These are phyloP conservation scores for Sparassis latifolia DNA, from an alignment of 1,284 basidiomycete genomes.

Conservation along the genomic window DNA sequence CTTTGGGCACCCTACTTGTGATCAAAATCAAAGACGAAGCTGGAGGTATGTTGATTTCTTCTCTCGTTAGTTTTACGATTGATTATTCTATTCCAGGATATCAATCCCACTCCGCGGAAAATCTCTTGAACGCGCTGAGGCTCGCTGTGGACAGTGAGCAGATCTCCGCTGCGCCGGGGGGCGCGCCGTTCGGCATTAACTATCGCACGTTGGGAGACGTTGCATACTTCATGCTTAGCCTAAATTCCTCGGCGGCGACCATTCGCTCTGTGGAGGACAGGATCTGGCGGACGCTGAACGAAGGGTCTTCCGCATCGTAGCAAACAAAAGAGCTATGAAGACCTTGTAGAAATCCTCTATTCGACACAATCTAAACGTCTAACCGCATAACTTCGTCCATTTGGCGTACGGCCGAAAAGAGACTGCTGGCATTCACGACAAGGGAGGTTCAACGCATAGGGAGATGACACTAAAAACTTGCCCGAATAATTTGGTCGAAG, in stretches of 20 bases:
- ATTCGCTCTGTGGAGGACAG: constrained; percentile 55
- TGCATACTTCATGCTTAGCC: constrained; percentile 90
- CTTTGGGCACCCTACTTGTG: constrained; percentile 84
- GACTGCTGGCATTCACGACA: no score
- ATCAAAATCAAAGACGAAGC: constrained; percentile 66
- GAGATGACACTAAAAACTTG: no score
- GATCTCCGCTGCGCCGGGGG: constrained; percentile 44
- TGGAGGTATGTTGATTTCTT: constrained; percentile 39
- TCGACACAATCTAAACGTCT: no score
- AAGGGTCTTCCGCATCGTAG: no score
- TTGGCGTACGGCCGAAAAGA: no score
- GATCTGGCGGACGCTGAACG: constrained; percentile 34
- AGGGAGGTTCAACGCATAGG: no score
- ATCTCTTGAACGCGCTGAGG: constrained; percentile 46
- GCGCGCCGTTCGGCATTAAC: constrained; percentile 70
- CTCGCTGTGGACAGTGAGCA: constrained; percentile 15
- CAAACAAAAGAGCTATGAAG: no score
- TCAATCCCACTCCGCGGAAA: constrained; percentile 65
- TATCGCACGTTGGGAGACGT: constrained; percentile 90
- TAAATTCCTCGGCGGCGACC: constrained; percentile 61
- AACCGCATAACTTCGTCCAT: no score
- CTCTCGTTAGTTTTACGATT: background rate
- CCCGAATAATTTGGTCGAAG: no score
- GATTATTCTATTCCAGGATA: constrained; percentile 48
- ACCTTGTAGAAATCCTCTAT: no score